A percentile compares a stretch with the other conserved stretches of the same genome.
Evolutionary conservation across 768 basidiomycete genomes (phyloP).

Genomic region (Hericium erinaceus): DNA sequence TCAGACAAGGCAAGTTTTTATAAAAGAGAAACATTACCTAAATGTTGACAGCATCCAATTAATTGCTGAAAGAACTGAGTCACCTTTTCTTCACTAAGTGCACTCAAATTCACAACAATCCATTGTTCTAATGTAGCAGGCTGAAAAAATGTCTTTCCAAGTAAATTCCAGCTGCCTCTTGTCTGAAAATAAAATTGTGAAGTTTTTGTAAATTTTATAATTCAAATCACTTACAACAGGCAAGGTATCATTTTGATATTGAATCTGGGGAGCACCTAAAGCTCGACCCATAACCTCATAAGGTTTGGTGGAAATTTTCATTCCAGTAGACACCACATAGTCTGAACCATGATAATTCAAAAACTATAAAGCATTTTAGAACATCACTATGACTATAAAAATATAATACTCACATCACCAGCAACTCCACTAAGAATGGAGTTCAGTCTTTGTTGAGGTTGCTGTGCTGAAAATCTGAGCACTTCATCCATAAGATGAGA

Average conservation of each 20-base stretch:
- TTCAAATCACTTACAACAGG: neutral
- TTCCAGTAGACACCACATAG: conserved; percentile 9
- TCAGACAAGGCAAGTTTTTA: neutral
- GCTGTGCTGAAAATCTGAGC: conserved; percentile 5
- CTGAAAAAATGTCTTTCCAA: conserved; percentile 6
- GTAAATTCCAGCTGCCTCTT: conserved; percentile 10
- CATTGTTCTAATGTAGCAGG: neutral
- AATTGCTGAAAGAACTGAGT: neutral
- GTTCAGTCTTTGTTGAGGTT: conserved; percentile 6
- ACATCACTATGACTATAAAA: neutral
- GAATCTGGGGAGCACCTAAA: conserved; percentile 9
- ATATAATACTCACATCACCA: conserved; percentile 4
- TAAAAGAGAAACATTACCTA: neutral
- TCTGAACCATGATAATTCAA: conserved; percentile 11
- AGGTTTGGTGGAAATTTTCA: conserved; percentile 6
- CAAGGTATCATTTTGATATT: conserved; percentile 1
- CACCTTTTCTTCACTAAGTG: neutral
- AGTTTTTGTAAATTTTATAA: neutral
- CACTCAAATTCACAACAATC: neutral
- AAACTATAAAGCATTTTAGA: conserved; percentile 3
- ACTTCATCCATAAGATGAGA: conserved; percentile 9
- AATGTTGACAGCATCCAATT: conserved; percentile 1
- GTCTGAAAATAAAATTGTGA: neutral
- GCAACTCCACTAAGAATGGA: conserved; percentile 7
- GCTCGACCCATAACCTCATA: conserved; percentile 6